Evolutionary conservation across 495 filamentous ascomycete genomes (phyloP), one percentile per base, ranked within the genome.

Genomic region (Rhypophila decipiens): DNA sequence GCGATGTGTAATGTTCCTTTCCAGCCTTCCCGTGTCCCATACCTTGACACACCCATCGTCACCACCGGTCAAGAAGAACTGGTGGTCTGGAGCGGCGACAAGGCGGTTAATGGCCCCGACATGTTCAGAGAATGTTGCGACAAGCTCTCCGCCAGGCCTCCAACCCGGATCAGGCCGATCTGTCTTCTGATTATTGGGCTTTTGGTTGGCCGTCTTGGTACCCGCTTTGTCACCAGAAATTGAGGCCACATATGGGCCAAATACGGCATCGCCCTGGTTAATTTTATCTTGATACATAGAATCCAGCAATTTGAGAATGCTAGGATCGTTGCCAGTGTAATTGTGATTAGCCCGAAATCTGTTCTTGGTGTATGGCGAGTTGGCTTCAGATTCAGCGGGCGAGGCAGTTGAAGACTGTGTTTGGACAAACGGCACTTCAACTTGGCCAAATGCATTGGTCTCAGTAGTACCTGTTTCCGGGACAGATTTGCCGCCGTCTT

Each of bases 1-100:
- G 35, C 88, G 78, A 58, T 95, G 85, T 0, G 85, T 83, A 35
- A 96, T 72, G 60, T 95, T 97, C 33, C 86, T 82, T 61, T 99
- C 94, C 4, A 99, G 71, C 27, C 94, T 78, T 19, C 79, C 79
- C 10, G 88, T 85, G 64, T 99, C 94, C 94, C 94, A 99, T 8
- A 99, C 76, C 56, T 88, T 94, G 34, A 96, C 88, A 13, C 78
- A 84, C 9, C 90, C 86, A 67, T 99, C 94, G 64, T 97, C 90
- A 11, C 90, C 90, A 4, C 77, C 93, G 0, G 91, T 97, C 22
- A 93, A 76, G 65, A 99, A 99, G 70, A 99, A 99, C 3, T 79
- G 70, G 63, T 99, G 94, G 63, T 97, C 94, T 7, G 94, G 88
- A 2, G 91, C 82, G 19, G 88, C 76, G 4, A 87, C 73, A 12